A percentile compares a stretch with the other conserved stretches of the same genome.
Evolutionary conservation across 352 stramenopile species (phyloP).

Genomic region (Phytophthora pistaciae): DNA sequence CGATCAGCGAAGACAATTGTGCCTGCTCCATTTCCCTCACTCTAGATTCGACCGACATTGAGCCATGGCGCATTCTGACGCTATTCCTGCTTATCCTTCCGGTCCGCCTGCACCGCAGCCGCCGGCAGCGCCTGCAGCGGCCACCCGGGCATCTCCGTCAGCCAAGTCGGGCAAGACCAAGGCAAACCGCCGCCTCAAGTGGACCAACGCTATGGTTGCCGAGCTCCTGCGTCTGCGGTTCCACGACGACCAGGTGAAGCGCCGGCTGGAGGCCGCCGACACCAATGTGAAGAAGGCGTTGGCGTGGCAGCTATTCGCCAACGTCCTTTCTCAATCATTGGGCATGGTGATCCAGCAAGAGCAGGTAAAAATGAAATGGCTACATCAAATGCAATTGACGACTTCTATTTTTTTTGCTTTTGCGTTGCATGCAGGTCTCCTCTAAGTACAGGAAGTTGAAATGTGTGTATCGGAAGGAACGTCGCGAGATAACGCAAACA

Average conservation of each 20-base stretch:
- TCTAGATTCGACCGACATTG: background rate
- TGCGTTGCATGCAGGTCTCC: background rate
- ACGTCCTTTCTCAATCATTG: background rate
- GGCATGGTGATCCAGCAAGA: background rate
- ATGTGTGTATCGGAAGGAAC: background rate
- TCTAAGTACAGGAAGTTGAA: constrained; percentile 9
- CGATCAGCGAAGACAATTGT: background rate
- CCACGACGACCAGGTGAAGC: background rate
- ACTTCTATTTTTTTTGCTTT: background rate
- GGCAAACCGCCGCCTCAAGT: background rate
- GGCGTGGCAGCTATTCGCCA: background rate
- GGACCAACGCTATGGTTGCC: background rate
- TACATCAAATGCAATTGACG: background rate
- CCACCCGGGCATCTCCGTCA: background rate
- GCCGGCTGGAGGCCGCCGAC: background rate
- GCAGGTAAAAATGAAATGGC: background rate
- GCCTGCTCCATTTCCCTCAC: background rate
- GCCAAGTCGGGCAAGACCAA: background rate
- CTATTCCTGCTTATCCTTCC: background rate
- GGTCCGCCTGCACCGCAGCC: background rate
- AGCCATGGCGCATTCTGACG: background rate
- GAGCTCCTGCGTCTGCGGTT: constrained; percentile 4
- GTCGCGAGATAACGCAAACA: background rate
- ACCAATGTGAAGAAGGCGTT: background rate
- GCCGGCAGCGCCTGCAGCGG: background rate